These are phyloP conservation scores for Glomus cerebriforme DNA, from an alignment of 192 early-diverging fungal species.

Conservation along the genomic window DNA sequence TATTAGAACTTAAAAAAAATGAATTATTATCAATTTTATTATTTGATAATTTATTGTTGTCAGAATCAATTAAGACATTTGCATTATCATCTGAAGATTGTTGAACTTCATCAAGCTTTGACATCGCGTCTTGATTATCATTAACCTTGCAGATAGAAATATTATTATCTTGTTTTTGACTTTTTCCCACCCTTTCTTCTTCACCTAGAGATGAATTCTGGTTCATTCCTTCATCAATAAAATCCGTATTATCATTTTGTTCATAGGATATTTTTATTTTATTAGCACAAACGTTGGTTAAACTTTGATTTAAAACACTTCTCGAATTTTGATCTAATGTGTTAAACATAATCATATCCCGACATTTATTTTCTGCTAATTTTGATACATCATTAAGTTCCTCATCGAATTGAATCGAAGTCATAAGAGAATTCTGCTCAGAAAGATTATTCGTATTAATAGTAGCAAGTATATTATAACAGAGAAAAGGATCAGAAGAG, in stretches of 20 bases:
- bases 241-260: too few relatives aligned
- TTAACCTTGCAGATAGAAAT: not conserved
- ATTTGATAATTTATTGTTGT: not conserved
- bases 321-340: too few relatives aligned
- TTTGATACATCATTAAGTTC: not conserved
- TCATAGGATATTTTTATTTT: too few relatives aligned
- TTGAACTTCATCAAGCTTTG: not conserved
- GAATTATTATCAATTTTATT: not conserved
- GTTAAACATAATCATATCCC: too few relatives aligned
- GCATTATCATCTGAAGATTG: not conserved
- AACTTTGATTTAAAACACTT: not conserved
- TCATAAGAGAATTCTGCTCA: not conserved
- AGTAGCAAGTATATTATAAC: too few relatives aligned
- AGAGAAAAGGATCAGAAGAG: too few relatives aligned
- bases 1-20: not conserved
- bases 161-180: not conserved
- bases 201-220: not conserved
- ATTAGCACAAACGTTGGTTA: not conserved
- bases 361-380: too few relatives aligned
- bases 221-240: not conserved
- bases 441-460: not conserved
- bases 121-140: not conserved
- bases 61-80: not conserved
- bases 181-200: not conserved
- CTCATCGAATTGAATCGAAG: not conserved